Conservation (phyloP, 148 eudicot species). For the Mesembryanthemum crystallinum region DNA sequence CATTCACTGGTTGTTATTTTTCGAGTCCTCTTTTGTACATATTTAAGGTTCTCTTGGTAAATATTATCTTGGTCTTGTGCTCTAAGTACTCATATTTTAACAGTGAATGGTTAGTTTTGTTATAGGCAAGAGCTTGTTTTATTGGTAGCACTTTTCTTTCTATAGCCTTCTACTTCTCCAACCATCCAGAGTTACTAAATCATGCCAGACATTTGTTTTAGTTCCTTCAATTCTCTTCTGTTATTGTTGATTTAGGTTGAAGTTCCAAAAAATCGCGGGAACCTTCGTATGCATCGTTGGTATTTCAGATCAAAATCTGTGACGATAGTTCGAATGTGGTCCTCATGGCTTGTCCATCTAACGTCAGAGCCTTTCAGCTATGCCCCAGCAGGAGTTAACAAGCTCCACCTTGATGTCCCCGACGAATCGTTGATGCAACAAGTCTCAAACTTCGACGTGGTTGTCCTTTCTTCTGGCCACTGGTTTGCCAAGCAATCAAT, state of each 20-base stretch:
- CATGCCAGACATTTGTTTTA: not conserved
- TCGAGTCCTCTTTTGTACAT: not conserved
- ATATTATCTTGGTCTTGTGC: not conserved
- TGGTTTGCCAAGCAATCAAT: slow-evolving; percentile 93
- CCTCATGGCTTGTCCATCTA: slow-evolving; percentile 92
- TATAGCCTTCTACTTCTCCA: not conserved
- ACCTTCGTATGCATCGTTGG: slow-evolving; percentile 85
- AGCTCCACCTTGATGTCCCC: slow-evolving; percentile 83
- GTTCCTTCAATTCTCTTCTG: not conserved
- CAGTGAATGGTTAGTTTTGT: not conserved
- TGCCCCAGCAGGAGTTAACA: slow-evolving; percentile 56
- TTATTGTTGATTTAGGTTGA: slow-evolving; percentile 48
- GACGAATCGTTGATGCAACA: slow-evolving; percentile 69
- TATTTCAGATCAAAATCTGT: slow-evolving; percentile 71
- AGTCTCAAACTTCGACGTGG: slow-evolving; percentile 55
- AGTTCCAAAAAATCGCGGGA: slow-evolving; percentile 86
- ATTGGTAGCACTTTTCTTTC: not conserved
- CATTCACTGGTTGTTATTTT: too few relatives aligned
- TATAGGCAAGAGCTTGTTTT: not conserved
- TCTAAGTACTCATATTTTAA: not conserved
- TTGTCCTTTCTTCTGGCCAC: slow-evolving; percentile 93
- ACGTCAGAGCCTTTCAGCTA: slow-evolving; percentile 50
- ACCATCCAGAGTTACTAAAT: not conserved
- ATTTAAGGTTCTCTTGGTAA: not conserved
- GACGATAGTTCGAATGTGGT: slow-evolving; percentile 85